Percentiles rank a stretch among this genome's conserved stretches.
phyloP scores from a whole-genome alignment of 148 eudicot species.

The Hydrangea macrophylla region DNA sequence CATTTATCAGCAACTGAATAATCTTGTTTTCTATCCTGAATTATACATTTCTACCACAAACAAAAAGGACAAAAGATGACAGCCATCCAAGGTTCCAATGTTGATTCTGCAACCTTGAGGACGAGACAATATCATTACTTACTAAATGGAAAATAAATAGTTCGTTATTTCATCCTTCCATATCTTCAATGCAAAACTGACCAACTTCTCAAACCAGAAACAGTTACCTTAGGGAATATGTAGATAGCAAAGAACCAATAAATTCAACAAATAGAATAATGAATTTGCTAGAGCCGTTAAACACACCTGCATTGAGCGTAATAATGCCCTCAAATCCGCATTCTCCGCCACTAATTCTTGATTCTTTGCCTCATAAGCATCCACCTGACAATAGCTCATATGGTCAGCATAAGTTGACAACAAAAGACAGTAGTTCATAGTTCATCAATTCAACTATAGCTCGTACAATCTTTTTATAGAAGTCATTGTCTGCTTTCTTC shows the following conservation, averaged over 20 bases:
- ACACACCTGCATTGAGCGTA: slow-evolving; percentile 89
- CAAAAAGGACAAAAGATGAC: too few species aligned
- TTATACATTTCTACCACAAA: too few species aligned
- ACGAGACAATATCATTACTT: neutral
- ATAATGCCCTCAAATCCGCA: slow-evolving; percentile 84
- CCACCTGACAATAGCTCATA: slow-evolving; percentile 60
- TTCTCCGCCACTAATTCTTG: slow-evolving; percentile 95
- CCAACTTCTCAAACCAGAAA: slow-evolving; percentile 2
- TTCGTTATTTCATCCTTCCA: neutral
- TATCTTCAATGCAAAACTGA: neutral
- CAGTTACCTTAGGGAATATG: neutral
- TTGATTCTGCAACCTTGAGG: too few species aligned
- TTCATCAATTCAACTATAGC: slow-evolving; percentile 9
- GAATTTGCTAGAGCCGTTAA: neutral
- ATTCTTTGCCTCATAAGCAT: slow-evolving; percentile 93
- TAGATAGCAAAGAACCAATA: neutral
- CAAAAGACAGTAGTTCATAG: too few species aligned
- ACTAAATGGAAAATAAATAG: neutral
- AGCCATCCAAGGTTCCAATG: too few species aligned
- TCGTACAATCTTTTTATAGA: slow-evolving; percentile 92
- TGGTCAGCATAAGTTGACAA: neutral
- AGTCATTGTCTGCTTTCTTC: slow-evolving; percentile 95
- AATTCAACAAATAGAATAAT: neutral
- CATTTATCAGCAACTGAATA: too few species aligned
- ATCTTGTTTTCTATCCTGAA: too few species aligned